Percentiles rank a stretch among this genome's conserved stretches.
Evolutionary conservation across 768 basidiomycete species (phyloP).

Genomic region (Rhodosporidiobolus odoratus): DNA sequence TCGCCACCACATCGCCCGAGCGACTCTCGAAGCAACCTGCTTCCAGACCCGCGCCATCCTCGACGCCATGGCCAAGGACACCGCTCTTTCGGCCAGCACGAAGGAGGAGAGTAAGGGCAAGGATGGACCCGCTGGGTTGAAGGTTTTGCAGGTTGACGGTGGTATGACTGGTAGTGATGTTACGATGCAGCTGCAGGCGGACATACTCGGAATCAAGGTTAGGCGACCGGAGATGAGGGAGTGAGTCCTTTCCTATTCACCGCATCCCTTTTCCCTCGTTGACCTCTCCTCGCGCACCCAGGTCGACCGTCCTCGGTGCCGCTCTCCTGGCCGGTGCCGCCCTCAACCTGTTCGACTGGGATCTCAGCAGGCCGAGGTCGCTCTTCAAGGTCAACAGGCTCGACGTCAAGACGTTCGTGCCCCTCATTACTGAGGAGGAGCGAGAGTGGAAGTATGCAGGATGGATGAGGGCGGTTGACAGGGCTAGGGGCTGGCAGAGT

Average conservation of each 20-base stretch:
- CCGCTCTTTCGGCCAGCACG: conserved; percentile 47
- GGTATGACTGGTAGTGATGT: conserved; percentile 93
- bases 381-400: conserved; percentile 79
- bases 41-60: conserved; percentile 93
- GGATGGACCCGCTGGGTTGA: conserved; percentile 62
- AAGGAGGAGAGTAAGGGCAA: conserved; percentile 56
- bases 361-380: conserved; percentile 74
- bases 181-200: conserved; percentile 77
- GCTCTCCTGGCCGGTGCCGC: conserved; percentile 89
- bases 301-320: conserved; percentile 90
- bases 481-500: conserved; percentile 73
- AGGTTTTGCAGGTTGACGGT: conserved; percentile 91
- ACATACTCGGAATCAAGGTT: conserved; percentile 86
- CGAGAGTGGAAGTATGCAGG: conserved; percentile 64
- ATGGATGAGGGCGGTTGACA: conserved; percentile 85
- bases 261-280: neutral
- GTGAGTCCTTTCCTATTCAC: conserved; percentile 52
- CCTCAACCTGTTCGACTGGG: conserved; percentile 84
- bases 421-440: conserved; percentile 54
- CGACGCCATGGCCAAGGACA: conserved; percentile 90
- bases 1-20: conserved; percentile 75
- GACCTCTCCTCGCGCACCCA: conserved; percentile 42
- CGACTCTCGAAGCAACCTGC: conserved; percentile 90
- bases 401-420: conserved; percentile 66
- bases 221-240: conserved; percentile 94